Percentiles rank a stretch among this genome's conserved stretches.
These are phyloP conservation scores for Mycena rosella DNA, from an alignment of 768 basidiomycete genomes.

Conservation along the genomic window DNA sequence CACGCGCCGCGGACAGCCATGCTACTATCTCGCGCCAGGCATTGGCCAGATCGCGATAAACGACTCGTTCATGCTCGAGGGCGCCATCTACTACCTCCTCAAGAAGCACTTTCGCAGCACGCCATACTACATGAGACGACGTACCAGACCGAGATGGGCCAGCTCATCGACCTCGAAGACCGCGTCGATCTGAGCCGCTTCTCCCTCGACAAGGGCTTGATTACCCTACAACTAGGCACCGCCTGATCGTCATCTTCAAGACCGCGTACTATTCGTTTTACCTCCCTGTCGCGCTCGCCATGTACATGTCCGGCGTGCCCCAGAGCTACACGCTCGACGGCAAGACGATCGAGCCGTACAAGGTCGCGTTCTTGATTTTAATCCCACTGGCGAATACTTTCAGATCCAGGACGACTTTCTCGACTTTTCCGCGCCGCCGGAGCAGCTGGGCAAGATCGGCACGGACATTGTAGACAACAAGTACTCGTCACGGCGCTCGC, in stretches of 20 bases:
- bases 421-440: slow-evolving; percentile 91
- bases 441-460: slow-evolving; percentile 95
- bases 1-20: slow-evolving; percentile 94
- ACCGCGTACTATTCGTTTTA: slow-evolving; percentile 99
- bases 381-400: slow-evolving; percentile 98
- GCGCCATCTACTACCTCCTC: slow-evolving; percentile 91
- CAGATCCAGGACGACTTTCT: slow-evolving; percentile 98
- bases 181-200: slow-evolving; percentile 89
- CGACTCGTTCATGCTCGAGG: slow-evolving; percentile 96
- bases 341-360: slow-evolving; percentile 68
- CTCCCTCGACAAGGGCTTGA: slow-evolving; percentile 78
- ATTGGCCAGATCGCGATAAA: slow-evolving; percentile 94
- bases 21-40: slow-evolving; percentile 82
- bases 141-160: slow-evolving; percentile 96
- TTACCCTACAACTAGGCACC: slow-evolving; percentile 68
- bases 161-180: slow-evolving; percentile 94
- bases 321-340: slow-evolving; percentile 52
- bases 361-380: slow-evolving; percentile 82
- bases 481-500: slow-evolving; percentile 89
- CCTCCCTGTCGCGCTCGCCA: slow-evolving; percentile 95
- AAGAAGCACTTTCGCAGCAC: slow-evolving; percentile 88
- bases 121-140: slow-evolving; percentile 88
- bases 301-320: slow-evolving; percentile 81
- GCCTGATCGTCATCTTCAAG: slow-evolving; percentile 96
- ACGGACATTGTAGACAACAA: slow-evolving; percentile 99